These are phyloP conservation scores for Chlamydomonas sp. DNA, from an alignment of 139 green algal genomes.

Conservation along the genomic window DNA sequence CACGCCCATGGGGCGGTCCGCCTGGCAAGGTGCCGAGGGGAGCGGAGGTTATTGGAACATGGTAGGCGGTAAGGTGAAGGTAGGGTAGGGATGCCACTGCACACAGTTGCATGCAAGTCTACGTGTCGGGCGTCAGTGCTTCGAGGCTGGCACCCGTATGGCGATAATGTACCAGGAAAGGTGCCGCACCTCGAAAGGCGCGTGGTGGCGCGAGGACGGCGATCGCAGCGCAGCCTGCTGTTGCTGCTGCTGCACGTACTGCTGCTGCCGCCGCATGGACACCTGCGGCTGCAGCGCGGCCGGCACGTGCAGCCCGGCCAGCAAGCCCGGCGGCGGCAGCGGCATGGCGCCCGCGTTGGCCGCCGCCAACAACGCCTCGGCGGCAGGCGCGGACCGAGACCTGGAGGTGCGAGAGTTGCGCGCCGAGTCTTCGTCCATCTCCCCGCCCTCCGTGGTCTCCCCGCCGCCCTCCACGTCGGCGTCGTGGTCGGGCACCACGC, in stretches of 20 bases:
- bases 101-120: too few relatives aligned
- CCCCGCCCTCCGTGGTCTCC: background rate
- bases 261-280: constrained; percentile 7
- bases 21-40: too few relatives aligned
- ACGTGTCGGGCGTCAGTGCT: too few relatives aligned
- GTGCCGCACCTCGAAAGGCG: background rate
- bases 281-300: background rate
- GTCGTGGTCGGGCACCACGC: background rate
- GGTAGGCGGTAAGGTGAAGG: too few relatives aligned
- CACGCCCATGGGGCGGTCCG: too few relatives aligned
- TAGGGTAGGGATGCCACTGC: too few relatives aligned
- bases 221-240: background rate
- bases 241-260: background rate
- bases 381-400: too few relatives aligned
- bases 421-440: background rate
- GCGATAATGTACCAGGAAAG: too few relatives aligned
- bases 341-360: background rate
- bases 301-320: background rate
- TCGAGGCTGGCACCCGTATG: too few relatives aligned
- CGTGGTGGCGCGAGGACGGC: background rate
- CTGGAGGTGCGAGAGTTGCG: too few relatives aligned
- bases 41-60: too few relatives aligned
- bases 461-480: background rate
- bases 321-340: background rate
- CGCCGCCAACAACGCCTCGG: too few relatives aligned